Percentiles rank a stretch among this genome's conserved stretches.
phyloP scores from a whole-genome alignment of 495 filamentous ascomycete species.

The Podospora fimiseda region DNA sequence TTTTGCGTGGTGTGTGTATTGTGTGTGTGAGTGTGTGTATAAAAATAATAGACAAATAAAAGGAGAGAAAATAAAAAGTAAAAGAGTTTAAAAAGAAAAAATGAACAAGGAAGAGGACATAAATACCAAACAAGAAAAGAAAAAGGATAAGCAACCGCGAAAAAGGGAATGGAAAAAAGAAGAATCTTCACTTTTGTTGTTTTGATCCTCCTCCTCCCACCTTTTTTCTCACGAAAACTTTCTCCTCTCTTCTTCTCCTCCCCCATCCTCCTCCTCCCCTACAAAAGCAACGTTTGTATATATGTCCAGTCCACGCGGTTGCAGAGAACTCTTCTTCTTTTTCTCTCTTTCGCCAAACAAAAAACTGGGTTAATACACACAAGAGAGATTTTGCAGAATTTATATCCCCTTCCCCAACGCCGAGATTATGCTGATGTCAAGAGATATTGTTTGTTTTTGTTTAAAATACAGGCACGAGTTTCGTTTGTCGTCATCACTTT shows the following conservation, averaged over 20 bases:
- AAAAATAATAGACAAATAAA: neutral
- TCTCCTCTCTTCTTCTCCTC: neutral
- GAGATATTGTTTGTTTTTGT: conserved; percentile 43
- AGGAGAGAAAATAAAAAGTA: neutral
- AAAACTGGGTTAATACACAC: conserved; percentile 36
- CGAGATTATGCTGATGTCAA: conserved; percentile 44
- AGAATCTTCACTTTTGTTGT: neutral
- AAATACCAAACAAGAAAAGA: neutral
- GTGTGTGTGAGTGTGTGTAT: neutral
- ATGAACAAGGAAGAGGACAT: neutral
- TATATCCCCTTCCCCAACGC: conserved; percentile 37
- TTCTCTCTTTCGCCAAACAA: conserved; percentile 7
- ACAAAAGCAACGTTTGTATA: neutral
- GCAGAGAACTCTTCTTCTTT: neutral
- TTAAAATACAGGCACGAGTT: conserved; percentile 43
- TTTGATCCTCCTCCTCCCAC: neutral
- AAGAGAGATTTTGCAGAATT: conserved; percentile 30
- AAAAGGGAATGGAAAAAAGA: neutral
- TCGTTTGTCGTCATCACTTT: conserved; percentile 42
- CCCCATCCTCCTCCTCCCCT: neutral
- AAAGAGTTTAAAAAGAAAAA: neutral
- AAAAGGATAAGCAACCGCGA: neutral
- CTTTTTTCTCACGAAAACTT: neutral
- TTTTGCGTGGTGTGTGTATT: too few species aligned
- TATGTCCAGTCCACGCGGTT: neutral